phyloP scores from a whole-genome alignment of 768 basidiomycete species.

The Sutorius australiensis region DNA sequence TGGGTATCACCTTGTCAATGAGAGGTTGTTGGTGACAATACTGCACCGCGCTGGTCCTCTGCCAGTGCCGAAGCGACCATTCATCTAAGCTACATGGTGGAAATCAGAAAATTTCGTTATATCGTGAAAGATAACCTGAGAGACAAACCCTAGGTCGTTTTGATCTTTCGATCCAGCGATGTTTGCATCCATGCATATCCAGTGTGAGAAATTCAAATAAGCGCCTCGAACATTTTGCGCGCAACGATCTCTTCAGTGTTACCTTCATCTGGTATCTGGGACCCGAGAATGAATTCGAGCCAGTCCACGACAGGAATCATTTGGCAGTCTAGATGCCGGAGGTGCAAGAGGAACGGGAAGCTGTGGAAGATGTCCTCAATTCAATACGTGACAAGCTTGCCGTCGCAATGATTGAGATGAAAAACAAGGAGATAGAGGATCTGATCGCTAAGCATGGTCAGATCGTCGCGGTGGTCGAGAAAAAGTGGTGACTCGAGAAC shows the following conservation, averaged over 20 bases:
- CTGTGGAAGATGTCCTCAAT: conserved; percentile 76
- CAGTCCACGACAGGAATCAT: neutral
- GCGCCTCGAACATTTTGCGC: neutral
- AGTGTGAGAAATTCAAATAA: neutral
- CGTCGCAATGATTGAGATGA: conserved; percentile 73
- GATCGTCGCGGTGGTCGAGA: conserved; percentile 70
- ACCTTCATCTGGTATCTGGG: neutral
- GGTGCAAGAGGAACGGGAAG: conserved; percentile 70
- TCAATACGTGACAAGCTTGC: conserved; percentile 72
- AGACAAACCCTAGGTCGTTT: neutral
- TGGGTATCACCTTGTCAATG: conserved; percentile 18
- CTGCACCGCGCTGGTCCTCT: neutral
- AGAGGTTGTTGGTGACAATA: conserved; percentile 12
- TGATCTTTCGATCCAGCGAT: neutral
- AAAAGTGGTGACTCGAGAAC: conserved; percentile 88
- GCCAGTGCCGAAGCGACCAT: conserved; percentile 16
- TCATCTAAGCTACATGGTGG: neutral
- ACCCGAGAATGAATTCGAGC: neutral
- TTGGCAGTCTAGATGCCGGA: conserved; percentile 47
- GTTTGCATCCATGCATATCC: neutral
- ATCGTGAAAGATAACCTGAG: neutral
- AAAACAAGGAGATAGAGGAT: conserved; percentile 74
- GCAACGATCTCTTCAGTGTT: too few relatives aligned
- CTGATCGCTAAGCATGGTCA: conserved; percentile 69
- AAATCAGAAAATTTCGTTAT: neutral